Conservation (phyloP, 345 rosid genomes). For the Salix brachista region DNA sequence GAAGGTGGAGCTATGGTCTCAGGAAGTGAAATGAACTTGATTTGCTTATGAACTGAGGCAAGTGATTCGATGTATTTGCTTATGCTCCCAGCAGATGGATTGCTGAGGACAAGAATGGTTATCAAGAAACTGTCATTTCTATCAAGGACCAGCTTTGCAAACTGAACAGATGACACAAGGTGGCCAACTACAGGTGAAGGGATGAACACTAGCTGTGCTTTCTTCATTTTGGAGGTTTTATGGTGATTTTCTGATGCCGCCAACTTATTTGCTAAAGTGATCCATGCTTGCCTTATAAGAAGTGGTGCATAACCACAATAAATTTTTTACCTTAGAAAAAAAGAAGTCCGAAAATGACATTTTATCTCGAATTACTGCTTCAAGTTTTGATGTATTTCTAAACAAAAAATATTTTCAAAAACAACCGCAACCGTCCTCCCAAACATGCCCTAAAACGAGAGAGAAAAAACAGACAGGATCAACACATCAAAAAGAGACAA, state of each 20-base stretch:
- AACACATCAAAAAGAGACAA: too few relatives aligned
- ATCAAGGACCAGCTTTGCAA: not conserved
- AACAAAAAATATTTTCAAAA: too few relatives aligned
- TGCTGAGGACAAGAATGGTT: conserved; percentile 1
- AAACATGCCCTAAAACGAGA: too few relatives aligned
- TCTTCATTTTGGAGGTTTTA: not conserved
- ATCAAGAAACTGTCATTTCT: not conserved
- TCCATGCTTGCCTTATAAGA: not conserved
- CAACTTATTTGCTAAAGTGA: not conserved
- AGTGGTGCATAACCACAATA: not conserved
- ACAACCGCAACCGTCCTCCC: too few relatives aligned
- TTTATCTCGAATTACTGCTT: too few relatives aligned
- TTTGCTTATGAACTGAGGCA: not conserved
- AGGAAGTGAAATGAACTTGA: conserved; percentile 3
- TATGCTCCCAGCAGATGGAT: not conserved
- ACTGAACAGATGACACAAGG: conserved; percentile 3
- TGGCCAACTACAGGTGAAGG: conserved; percentile 13
- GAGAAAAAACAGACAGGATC: too few relatives aligned
- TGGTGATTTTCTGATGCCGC: not conserved
- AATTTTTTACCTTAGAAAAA: too few relatives aligned
- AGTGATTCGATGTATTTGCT: not conserved
- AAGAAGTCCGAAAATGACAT: too few relatives aligned
- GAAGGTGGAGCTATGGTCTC: not conserved
- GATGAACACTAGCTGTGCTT: conserved; percentile 1
- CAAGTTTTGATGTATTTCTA: too few relatives aligned